These are phyloP conservation scores for Pseudopithomyces chartarum DNA, from an alignment of 2,329 filamentous ascomycete species.

Conservation along the genomic window DNA sequence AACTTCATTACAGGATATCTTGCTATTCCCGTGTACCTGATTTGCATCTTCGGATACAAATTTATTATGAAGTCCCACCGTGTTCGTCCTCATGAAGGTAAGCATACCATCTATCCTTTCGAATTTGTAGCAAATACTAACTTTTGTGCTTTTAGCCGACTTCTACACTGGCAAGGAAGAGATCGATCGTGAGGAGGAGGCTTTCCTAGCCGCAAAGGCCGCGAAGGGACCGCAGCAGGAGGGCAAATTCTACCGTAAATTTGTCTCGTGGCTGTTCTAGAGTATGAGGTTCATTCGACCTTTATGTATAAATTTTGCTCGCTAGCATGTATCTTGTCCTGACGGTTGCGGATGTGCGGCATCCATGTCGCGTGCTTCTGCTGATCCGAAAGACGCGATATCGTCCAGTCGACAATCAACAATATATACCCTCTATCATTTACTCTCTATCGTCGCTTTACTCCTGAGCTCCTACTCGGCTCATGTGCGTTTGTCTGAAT, in stretches of 20 bases:
- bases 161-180: conserved; percentile 74
- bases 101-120: background rate
- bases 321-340: no score
- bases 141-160: conserved; percentile 54
- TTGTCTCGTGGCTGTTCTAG: conserved; percentile 67
- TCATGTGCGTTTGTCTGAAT: no score
- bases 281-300: background rate
- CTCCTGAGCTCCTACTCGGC: no score
- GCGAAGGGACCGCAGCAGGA: conserved; percentile 40
- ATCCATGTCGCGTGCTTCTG: no score
- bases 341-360: no score
- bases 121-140: conserved; percentile 57
- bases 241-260: conserved; percentile 61
- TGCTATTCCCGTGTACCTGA: conserved; percentile 75
- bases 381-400: no score
- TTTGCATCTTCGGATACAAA: conserved; percentile 65
- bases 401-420: no score
- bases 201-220: conserved; percentile 65
- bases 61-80: conserved; percentile 32
- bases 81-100: conserved; percentile 44
- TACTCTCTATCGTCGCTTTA: no score
- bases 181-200: conserved; percentile 74
- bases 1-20: conserved; percentile 78
- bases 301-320: no score
- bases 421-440: no score